A percentile compares a stretch with the other conserved stretches of the same genome.
Evolutionary conservation across 202 grass and related monocot species (phyloP).

Genomic region (Elaeis oleifera): DNA sequence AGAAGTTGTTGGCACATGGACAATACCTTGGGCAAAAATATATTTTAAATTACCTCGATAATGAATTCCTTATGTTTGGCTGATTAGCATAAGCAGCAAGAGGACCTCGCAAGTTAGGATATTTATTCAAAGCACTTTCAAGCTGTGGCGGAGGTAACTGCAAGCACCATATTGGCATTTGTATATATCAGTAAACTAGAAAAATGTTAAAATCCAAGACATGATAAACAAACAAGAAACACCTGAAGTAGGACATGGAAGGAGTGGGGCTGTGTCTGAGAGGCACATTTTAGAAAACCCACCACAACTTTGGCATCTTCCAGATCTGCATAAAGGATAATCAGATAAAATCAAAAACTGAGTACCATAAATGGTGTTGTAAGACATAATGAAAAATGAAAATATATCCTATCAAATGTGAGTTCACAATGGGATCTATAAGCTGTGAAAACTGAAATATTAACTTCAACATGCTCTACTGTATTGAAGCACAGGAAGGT

Average conservation of each 20-base stretch:
- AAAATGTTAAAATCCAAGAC: not conserved
- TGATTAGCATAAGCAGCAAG: constrained; percentile 87
- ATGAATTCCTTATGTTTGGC: constrained; percentile 48
- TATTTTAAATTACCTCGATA: constrained; percentile 52
- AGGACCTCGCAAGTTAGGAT: constrained; percentile 56
- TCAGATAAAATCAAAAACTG: not conserved
- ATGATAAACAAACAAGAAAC: constrained; percentile 4
- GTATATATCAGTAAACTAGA: constrained; percentile 12
- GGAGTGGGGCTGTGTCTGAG: constrained; percentile 81
- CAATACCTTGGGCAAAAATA: no score
- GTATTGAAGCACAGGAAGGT: no score
- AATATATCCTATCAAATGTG: no score
- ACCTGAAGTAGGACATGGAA: constrained; percentile 92
- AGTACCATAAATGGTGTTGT: no score
- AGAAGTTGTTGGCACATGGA: no score
- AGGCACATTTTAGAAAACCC: constrained; percentile 88
- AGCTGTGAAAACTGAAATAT: no score
- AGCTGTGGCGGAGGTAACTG: constrained; percentile 79
- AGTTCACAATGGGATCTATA: no score
- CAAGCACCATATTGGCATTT: constrained; percentile 28
- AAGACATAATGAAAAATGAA: no score
- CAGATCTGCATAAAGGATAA: constrained; percentile 55
- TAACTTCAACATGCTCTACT: no score
- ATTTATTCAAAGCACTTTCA: constrained; percentile 63
- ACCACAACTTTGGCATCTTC: constrained; percentile 92